Evolutionary conservation across 2,329 filamentous ascomycete species (phyloP), one percentile per base, ranked within the genome.

Genomic region (Sclerotinia nivalis): DNA sequence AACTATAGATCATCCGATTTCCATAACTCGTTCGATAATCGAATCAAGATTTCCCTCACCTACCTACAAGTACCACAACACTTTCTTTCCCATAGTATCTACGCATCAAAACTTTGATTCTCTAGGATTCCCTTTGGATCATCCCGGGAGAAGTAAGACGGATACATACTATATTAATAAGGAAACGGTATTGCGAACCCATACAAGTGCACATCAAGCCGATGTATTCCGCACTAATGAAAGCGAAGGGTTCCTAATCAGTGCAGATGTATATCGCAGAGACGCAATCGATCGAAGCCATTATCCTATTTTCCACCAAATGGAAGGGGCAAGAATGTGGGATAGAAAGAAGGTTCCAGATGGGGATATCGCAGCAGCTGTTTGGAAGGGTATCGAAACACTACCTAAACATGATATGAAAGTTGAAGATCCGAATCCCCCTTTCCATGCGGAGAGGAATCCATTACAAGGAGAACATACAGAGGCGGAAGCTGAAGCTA

Each of bases 261-360:
- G 91, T 71, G 96, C 95, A 34, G 96, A 99, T 79, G 96, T 99
- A 25, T 99, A 98, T 80, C 89, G 96, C 56, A 87, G 96, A 73
- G 96, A 99, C 86, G 94, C 95, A 69, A 91, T 99, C 77, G 96
- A 99, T 81, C 88, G 92, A 69, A 96, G 91, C 75, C 96, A 99
- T 81, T 98, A 98, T 81, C 96, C 96, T 0, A 89, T 97, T 70
- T 99, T 99, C 81, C 96, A 99, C 81, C 96, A 99, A 82, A 98
- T 98, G 94, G 96, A 99, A 80, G 95, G 93, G 18, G 95, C 95
- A 12, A 86, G 91, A 75, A 90, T 93, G 68, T 99, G 96, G 95
- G 91, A 96, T 78, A 87, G 93, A 13, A 84, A 79, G 40, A 85
- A 83, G 78, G 87, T 86, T 58, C 84, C 83, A 68, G 83, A 80